These are phyloP conservation scores for Colletotrichum echinochloae DNA, from an alignment of 2,329 filamentous ascomycete species.

Conservation along the genomic window DNA sequence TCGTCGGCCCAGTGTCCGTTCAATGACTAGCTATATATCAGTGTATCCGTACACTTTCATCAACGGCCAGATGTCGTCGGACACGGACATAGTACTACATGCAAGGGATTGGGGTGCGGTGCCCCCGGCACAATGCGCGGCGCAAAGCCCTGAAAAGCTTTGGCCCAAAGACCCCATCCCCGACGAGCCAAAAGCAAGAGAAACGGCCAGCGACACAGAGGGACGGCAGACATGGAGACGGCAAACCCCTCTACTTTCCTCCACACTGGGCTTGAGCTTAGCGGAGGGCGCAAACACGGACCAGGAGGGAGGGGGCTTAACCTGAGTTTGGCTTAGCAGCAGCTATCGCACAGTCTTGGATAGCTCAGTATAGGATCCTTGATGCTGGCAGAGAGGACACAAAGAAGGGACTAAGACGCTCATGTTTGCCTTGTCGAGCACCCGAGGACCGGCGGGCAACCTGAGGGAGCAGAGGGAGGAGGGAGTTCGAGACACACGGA, in stretches of 20 bases:
- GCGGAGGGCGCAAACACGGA: constrained; percentile 19
- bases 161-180: not conserved
- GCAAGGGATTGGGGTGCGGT: constrained; percentile 13
- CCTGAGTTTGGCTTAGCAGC: constrained; percentile 24
- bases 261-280: constrained; percentile 21
- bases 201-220: not conserved
- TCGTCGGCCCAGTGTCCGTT: not conserved
- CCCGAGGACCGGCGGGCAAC: not conserved
- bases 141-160: constrained; percentile 16
- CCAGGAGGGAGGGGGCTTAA: constrained; percentile 19
- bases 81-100: constrained; percentile 6
- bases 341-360: constrained; percentile 1
- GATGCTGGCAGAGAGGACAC: constrained; percentile 5
- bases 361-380: not conserved
- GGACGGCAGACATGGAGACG: constrained; percentile 4
- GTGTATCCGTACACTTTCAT: no score
- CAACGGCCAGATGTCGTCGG: not conserved
- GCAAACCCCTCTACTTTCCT: constrained; percentile 20
- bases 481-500: not conserved
- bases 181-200: constrained; percentile 2
- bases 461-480: not conserved
- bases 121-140: constrained; percentile 13
- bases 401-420: not conserved
- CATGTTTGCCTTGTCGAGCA: constrained; percentile 8
- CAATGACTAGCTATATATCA: no score